These are phyloP conservation scores for Penicillium atrosanguineum DNA, from an alignment of 495 filamentous ascomycete species.

Conservation along the genomic window DNA sequence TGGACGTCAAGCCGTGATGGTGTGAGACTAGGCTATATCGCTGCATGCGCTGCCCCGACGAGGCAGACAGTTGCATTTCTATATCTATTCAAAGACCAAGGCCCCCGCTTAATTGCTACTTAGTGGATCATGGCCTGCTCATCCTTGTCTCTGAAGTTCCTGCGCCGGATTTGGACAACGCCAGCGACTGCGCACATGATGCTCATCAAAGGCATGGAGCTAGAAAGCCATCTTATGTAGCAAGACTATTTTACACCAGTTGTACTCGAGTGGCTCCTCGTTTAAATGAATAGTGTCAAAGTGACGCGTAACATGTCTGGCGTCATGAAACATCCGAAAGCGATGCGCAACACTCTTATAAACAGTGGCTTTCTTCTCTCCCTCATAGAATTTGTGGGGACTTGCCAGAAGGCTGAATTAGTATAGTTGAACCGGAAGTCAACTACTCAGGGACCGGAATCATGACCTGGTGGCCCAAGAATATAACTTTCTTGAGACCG, in stretches of 20 bases:
- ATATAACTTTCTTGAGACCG: too few relatives aligned
- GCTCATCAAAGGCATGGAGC: conserved; percentile 12
- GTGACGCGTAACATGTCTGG: conserved; percentile 1
- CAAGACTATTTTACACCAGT: conserved; percentile 15
- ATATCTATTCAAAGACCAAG: background rate
- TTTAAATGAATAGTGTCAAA: conserved; percentile 12
- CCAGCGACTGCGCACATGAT: conserved; percentile 15
- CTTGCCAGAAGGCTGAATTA: too few relatives aligned
- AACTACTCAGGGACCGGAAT: too few relatives aligned
- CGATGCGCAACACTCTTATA: background rate
- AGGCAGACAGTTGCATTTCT: conserved; percentile 1
- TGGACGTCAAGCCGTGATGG: conserved; percentile 1
- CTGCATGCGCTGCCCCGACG: background rate
- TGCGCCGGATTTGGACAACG: conserved; percentile 6
- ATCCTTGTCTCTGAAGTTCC: conserved; percentile 6
- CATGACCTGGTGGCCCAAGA: too few relatives aligned
- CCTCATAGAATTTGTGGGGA: too few relatives aligned
- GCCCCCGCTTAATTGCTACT: background rate
- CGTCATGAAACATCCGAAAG: conserved; percentile 8
- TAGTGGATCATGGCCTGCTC: background rate
- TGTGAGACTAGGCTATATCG: conserved; percentile 1
- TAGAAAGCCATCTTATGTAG: conserved; percentile 14
- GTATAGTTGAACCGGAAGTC: too few relatives aligned
- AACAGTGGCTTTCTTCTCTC: too few relatives aligned
- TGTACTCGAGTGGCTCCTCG: conserved; percentile 10